Evolutionary conservation across 306 rosid species (phyloP), one percentile per base, ranked within the genome.

Genomic region (Vigna mungo): DNA sequence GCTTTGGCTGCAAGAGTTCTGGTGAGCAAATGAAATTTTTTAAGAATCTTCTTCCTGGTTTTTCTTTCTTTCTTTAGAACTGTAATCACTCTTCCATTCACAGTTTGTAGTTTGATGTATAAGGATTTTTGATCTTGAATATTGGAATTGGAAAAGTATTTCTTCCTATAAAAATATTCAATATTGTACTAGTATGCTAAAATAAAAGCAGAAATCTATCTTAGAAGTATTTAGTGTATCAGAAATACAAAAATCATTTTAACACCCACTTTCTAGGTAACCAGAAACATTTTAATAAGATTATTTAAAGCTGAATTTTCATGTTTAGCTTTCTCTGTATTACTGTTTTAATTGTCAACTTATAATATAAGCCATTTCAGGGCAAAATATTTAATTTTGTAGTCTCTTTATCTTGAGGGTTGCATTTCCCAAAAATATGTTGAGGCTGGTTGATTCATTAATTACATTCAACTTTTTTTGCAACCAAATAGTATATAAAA

Each of bases 1-100:
- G 86, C 91, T 43, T 82, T 92, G 78, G 92, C 96, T 37, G 97
- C 97, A 41, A 89, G 96, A 86, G 90, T 92, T 78, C 79, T 90
- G 92, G 97, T 89, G 76, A 86, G 92, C 67, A 58, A 9, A 61
- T 75, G 46, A 14, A 49, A 58, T 30, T 14, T 2, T 49, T 63
- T 13, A 64, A 44, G 36, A 63, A 9, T 32, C 75, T 25, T 64
- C 20, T 17, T 59, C 21, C 72, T 30, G 2, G 10, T 21, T 72
- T 70, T 51, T 37, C 55, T 65, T 53, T 68, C 55, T 65, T 53
- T 72, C 48, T 68, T 79, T 47, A 52, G 54, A 44, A 30, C 49
- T 51, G 7, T 21, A 32, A 44, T 43, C 30, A 62, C 55, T 70
- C 46, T 41, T 9, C 0, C 13, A 41, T 3, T 41, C 13, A 41